Evolutionary conservation across 208 protist species (phyloP).

Genomic region (Novymonas esmeraldas): DNA sequence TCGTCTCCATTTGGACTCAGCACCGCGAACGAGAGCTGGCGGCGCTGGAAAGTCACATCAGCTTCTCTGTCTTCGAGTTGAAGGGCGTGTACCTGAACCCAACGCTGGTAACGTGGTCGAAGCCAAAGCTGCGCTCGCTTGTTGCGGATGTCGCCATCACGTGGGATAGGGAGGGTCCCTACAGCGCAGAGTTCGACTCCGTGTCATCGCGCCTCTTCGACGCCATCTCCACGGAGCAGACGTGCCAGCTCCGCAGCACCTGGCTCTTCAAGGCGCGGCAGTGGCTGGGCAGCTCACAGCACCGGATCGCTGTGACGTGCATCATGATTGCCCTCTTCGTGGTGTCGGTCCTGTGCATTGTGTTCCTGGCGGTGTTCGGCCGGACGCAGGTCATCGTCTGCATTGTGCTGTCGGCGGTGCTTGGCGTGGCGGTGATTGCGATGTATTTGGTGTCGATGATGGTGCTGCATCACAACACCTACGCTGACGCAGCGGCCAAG

Average conservation of each 20-base stretch:
- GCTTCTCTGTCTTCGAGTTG: constrained; percentile 51
- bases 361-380: constrained; percentile 46
- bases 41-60: constrained; percentile 33
- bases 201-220: constrained; percentile 52
- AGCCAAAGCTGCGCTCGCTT: constrained; percentile 31
- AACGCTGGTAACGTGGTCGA: constrained; percentile 55
- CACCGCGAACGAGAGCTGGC: constrained; percentile 30
- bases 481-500: constrained; percentile 41
- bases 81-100: constrained; percentile 43
- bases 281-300: constrained; percentile 39
- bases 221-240: constrained; percentile 48
- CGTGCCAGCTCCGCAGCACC: constrained; percentile 49
- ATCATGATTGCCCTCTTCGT: constrained; percentile 14
- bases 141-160: constrained; percentile 41
- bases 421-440: constrained; percentile 37
- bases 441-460: constrained; percentile 31
- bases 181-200: constrained; percentile 50
- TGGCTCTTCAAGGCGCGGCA: constrained; percentile 42
- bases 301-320: constrained; percentile 17
- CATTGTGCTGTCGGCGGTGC: constrained; percentile 35
- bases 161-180: constrained; percentile 51
- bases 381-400: constrained; percentile 17
- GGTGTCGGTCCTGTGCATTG: constrained; percentile 39
- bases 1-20: constrained; percentile 24
- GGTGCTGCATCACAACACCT: constrained; percentile 69